Evolutionary conservation across 2,329 filamentous ascomycete species (phyloP).

Genomic region (Cytospora piceae): DNA sequence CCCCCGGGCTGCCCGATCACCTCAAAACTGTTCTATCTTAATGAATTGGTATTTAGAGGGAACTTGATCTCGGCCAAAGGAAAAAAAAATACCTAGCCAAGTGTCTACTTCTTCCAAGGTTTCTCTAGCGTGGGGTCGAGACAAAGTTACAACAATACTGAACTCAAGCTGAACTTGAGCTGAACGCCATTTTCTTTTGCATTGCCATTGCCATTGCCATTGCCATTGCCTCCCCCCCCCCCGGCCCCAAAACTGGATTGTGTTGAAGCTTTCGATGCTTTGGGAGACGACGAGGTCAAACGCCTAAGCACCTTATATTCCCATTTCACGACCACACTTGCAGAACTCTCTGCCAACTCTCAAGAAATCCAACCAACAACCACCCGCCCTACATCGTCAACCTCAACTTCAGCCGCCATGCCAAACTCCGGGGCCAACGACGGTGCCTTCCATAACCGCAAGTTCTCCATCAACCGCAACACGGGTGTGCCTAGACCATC

Average conservation of each 20-base stretch:
- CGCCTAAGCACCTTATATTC: slow-evolving; percentile 1
- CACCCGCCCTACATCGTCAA: background rate
- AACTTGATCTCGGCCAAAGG: background rate
- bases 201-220: too few species aligned
- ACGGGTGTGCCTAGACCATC: slow-evolving; percentile 61
- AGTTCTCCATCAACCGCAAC: slow-evolving; percentile 70
- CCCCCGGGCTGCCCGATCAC: background rate
- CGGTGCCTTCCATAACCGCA: slow-evolving; percentile 52
- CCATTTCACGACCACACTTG: slow-evolving; percentile 7
- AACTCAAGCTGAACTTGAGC: too few species aligned
- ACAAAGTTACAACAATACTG: background rate
- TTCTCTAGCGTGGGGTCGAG: background rate
- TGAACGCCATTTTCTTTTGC: too few species aligned
- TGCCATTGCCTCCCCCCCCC: too few species aligned
- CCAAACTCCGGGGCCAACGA: slow-evolving; percentile 42
- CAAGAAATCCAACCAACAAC: background rate
- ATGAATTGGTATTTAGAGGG: background rate
- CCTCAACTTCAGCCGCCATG: slow-evolving; percentile 18
- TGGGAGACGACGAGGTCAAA: background rate
- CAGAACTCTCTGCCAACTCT: slow-evolving; percentile 15
- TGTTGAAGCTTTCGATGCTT: background rate
- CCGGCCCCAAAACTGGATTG: background rate
- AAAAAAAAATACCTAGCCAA: background rate
- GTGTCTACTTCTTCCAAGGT: background rate
- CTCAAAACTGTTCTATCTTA: background rate